Base-by-base conservation (phyloP, 2,329 filamentous ascomycete genomes). In the Lasiodiplodia sp. region DNA sequence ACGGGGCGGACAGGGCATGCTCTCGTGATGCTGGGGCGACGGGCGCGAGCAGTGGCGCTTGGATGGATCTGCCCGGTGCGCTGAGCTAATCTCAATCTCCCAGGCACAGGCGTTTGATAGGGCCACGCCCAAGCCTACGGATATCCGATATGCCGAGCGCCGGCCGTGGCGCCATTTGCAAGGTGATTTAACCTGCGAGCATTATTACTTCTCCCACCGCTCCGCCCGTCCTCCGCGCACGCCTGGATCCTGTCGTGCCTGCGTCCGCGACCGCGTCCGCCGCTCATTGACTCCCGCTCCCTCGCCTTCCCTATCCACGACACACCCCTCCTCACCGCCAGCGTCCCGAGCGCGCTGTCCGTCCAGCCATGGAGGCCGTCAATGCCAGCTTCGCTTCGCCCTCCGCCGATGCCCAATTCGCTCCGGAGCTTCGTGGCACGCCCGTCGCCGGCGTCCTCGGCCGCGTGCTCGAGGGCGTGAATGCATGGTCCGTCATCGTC, bases 401-500 rank as follows among this genome's bases (percentile, higher is more conserved):
- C 55, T 77, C 77, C 68, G 78, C 79, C 21, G 79, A 80, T 66
- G 79, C 79, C 31, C 76, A 78, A 65, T 73, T 76, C 66, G 74
- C 75, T 37, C 77, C 78, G 31, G 69, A 73, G 55, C 72, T 78
- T 2, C 69, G 73, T 37, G 74, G 78, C 62, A 8, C 62, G 23
- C 73, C 78, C 71, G 66, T 69, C 69, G 74, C 68, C 68, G 77
- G 77, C 70, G 63, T 80, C 18, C 23, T 80, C 28, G 74, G 76
- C 18, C 73, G 74, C n/a, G 23, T 78, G 44, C 62, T 79, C 67
- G 76, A 74, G 68, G 73, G 74, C 70, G 66, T 79, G 70, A 78
- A 69, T 47, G 74, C 70, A 69, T 77, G 34, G 68, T 90, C 90
- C 70, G 84, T 93, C 72, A 73, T 92, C 40, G 78, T 94, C 72